Evolutionary conservation across 2,329 filamentous ascomycete species (phyloP).

Genomic region (Didymella pomorum): DNA sequence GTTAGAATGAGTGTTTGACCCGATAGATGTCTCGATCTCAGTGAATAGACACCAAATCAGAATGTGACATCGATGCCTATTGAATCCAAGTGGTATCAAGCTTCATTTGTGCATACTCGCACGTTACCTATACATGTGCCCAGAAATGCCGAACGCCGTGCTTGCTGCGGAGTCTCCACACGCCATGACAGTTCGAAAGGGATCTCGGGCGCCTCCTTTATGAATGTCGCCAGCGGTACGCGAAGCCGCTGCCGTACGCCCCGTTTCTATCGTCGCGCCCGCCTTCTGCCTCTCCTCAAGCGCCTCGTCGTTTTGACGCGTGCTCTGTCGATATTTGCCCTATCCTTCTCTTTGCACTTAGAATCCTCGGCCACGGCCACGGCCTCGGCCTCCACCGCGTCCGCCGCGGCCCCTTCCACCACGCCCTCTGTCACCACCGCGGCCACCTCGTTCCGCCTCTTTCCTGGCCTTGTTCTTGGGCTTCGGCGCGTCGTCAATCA

Average conservation of each 20-base stretch:
- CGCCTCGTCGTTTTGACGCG: constrained; percentile 13
- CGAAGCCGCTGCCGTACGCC: constrained; percentile 28
- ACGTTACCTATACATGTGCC: constrained; percentile 29
- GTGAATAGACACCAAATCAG: constrained; percentile 15
- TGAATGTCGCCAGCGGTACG: constrained; percentile 24
- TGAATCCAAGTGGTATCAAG: constrained; percentile 37
- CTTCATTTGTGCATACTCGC: constrained; percentile 30
- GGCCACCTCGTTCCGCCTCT: constrained; percentile 69
- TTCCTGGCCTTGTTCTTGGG: constrained; percentile 99
- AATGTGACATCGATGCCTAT: not conserved
- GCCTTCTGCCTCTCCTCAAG: constrained; percentile 8
- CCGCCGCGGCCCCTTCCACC: constrained; percentile 56
- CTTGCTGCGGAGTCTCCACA: constrained; percentile 26
- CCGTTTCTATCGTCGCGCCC: constrained; percentile 2
- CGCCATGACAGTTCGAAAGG: constrained; percentile 19
- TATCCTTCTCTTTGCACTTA: constrained; percentile 15
- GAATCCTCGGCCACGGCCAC: constrained; percentile 52
- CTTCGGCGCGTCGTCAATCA: constrained; percentile 96
- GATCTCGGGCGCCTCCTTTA: constrained; percentile 33
- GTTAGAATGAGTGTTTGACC: constrained; percentile 4
- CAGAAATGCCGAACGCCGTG: constrained; percentile 32
- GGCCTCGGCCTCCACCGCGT: constrained; percentile 50
- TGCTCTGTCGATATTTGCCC: constrained; percentile 8
- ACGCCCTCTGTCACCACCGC: constrained; percentile 58
- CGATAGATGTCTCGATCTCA: constrained; percentile 11